Evolutionary conservation across 768 basidiomycete genomes (phyloP).

Genomic region (Glaciozyma antarctica): DNA sequence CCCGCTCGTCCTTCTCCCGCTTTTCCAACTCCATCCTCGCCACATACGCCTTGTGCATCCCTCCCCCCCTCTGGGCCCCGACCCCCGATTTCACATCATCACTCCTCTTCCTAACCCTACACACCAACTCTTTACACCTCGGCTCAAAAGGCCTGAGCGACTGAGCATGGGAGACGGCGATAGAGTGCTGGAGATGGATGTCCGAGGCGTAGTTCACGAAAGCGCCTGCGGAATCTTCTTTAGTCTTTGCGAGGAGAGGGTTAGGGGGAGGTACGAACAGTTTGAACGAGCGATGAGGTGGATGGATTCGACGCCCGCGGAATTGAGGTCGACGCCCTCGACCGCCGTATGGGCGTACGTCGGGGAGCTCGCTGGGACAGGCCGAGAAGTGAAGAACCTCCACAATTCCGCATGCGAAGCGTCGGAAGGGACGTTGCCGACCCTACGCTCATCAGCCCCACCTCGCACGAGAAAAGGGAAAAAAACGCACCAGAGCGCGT

Average conservation of each 20-base stretch:
- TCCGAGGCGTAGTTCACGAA: slow-evolving; percentile 79
- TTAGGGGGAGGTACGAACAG: slow-evolving; percentile 38
- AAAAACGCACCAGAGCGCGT: slow-evolving; percentile 22
- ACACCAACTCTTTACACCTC: slow-evolving; percentile 68
- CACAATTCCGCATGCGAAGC: slow-evolving; percentile 63
- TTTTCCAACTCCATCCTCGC: slow-evolving; percentile 32
- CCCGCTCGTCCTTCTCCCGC: slow-evolving; percentile 29
- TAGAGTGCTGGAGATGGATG: slow-evolving; percentile 55
- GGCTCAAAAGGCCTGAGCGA: slow-evolving; percentile 61
- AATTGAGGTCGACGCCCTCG: slow-evolving; percentile 28
- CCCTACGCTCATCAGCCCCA: too few species aligned
- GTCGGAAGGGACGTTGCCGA: slow-evolving; percentile 78
- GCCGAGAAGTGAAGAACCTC: slow-evolving; percentile 59
- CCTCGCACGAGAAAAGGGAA: neutral
- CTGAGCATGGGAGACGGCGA: slow-evolving; percentile 61
- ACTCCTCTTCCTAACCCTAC: slow-evolving; percentile 65
- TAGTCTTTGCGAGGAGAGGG: neutral
- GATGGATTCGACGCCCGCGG: slow-evolving; percentile 61
- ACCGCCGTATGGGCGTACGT: slow-evolving; percentile 1
- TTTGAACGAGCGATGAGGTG: slow-evolving; percentile 91
- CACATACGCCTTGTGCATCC: slow-evolving; percentile 76
- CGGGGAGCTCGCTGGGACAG: slow-evolving; percentile 24
- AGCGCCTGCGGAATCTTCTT: slow-evolving; percentile 49
- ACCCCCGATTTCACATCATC: slow-evolving; percentile 86
- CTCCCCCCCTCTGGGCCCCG: slow-evolving; percentile 67